These are phyloP conservation scores for Gnaphalium uliginosum DNA, from an alignment of 129 eudicot species.

Conservation along the genomic window DNA sequence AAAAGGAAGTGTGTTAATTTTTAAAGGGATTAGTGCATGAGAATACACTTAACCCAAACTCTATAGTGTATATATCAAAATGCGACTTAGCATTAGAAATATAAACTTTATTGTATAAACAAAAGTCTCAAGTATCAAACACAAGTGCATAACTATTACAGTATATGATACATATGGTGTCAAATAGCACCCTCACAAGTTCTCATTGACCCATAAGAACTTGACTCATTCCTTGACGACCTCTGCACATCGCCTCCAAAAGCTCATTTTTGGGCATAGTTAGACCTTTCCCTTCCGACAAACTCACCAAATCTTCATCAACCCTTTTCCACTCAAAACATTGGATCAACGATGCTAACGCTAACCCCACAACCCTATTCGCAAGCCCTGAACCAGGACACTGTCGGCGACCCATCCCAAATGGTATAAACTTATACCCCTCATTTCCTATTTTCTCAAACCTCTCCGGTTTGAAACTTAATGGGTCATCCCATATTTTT, in stretches of 20 bases:
- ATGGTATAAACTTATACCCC: slow-evolving; percentile 16
- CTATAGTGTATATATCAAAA: too few relatives aligned
- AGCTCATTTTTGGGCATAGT: slow-evolving; percentile 46
- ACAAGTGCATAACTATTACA: background rate
- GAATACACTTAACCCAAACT: too few relatives aligned
- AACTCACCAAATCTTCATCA: slow-evolving; percentile 30
- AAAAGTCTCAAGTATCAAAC: background rate
- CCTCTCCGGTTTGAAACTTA: slow-evolving; percentile 41
- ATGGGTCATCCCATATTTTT: slow-evolving; percentile 33
- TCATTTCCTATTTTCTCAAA: slow-evolving; percentile 25
- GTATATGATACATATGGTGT: too few relatives aligned
- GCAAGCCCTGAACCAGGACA: slow-evolving; percentile 27
- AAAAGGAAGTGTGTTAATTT: too few relatives aligned
- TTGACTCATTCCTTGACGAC: slow-evolving; percentile 21
- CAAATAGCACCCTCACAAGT: too few relatives aligned
- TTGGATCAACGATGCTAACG: slow-evolving; percentile 40
- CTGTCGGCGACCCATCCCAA: slow-evolving; percentile 41
- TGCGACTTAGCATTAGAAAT: too few relatives aligned
- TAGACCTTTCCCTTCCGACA: slow-evolving; percentile 35
- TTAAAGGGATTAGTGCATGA: background rate
- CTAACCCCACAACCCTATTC: slow-evolving; percentile 10
- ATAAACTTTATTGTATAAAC: background rate
- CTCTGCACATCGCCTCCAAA: slow-evolving; percentile 44
- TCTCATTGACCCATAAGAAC: slow-evolving; percentile 31
- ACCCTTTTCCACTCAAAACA: slow-evolving; percentile 48